Percentiles rank a stretch among this genome's conserved stretches.
phyloP scores from a whole-genome alignment of 495 filamentous ascomycete species.

The Xylaria venustula region DNA sequence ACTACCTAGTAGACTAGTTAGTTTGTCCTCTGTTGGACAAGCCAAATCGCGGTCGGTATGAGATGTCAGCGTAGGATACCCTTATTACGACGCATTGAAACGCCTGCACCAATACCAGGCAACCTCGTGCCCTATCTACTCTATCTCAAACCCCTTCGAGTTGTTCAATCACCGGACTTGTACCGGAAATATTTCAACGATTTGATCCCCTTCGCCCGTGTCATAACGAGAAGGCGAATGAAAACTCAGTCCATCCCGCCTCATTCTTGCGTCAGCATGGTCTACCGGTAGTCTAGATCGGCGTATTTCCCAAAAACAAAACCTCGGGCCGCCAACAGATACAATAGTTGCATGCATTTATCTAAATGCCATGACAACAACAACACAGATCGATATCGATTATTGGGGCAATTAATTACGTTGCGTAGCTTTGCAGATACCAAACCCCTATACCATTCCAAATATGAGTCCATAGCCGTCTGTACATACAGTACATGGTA shows the following conservation, averaged over 20 bases:
- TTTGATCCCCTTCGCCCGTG: neutral
- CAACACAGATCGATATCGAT: neutral
- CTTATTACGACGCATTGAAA: neutral
- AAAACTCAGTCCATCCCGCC: neutral
- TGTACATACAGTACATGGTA: neutral
- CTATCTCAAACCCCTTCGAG: neutral
- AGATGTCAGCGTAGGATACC: neutral
- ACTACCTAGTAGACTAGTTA: neutral
- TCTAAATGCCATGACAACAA: neutral
- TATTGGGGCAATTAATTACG: neutral
- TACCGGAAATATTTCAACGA: neutral
- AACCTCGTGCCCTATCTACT: neutral
- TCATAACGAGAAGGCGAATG: neutral
- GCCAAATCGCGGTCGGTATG: neutral
- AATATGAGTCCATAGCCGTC: neutral
- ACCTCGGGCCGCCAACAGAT: neutral
- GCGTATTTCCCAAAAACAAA: neutral
- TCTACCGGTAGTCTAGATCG: neutral
- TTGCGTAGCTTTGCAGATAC: neutral
- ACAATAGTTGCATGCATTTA: neutral
- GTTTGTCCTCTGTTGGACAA: neutral
- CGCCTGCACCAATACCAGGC: neutral
- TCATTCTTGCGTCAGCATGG: neutral
- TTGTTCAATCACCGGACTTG: neutral
- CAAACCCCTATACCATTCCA: conserved; percentile 1